These are phyloP conservation scores for Symbiodinium pilosum DNA, from an alignment of 73 alveolate genomes.

Conservation along the genomic window DNA sequence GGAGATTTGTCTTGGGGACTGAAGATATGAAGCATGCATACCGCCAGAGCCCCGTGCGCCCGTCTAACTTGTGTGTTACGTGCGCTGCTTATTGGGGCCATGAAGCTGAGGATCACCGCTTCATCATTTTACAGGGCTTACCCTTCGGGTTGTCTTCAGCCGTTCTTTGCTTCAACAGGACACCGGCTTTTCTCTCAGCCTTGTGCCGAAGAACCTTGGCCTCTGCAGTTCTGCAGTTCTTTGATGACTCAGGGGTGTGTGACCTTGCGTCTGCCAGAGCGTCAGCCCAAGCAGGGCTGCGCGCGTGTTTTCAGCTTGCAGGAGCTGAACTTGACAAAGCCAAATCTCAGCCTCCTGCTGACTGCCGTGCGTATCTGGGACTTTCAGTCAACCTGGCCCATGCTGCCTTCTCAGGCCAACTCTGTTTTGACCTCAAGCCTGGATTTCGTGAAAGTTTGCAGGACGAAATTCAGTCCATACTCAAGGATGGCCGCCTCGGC, in stretches of 20 bases:
- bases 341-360: conserved; percentile 5
- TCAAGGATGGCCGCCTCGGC: not conserved
- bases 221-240: not conserved
- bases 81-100: conserved; percentile 8
- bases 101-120: not conserved
- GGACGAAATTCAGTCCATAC: not conserved
- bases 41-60: not conserved
- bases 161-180: not conserved
- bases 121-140: not conserved
- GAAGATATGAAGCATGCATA: conserved; percentile 28
- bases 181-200: not conserved
- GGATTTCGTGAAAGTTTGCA: not conserved
- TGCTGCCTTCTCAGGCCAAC: not conserved
- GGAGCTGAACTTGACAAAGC: not conserved
- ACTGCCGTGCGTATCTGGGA: not conserved
- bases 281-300: not conserved
- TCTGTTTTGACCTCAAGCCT: conserved; percentile 11
- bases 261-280: not conserved
- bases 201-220: not conserved
- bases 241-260: not conserved
- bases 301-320: not conserved
- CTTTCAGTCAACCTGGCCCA: not conserved
- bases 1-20: not conserved
- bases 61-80: not conserved
- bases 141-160: conserved; percentile 1